Conservation (phyloP, 2,329 filamentous ascomycete species). For the Arachnomyces sp. region DNA sequence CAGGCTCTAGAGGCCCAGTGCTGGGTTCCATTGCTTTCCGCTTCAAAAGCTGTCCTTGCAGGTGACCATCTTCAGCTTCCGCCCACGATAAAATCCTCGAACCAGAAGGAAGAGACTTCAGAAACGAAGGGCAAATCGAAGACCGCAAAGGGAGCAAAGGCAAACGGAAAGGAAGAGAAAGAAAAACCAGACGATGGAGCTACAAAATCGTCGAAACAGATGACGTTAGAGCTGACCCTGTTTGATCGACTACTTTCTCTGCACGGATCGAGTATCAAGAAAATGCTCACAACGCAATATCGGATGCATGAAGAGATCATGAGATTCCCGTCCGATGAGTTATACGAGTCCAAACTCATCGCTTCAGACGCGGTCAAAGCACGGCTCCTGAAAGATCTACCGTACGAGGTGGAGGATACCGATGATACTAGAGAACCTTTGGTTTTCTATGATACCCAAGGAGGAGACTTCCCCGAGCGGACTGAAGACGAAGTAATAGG, state of each 20-base stretch:
- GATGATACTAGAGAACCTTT: slow-evolving; percentile 84
- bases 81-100: slow-evolving; percentile 80
- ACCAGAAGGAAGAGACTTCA: slow-evolving; percentile 24
- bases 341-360: slow-evolving; percentile 74
- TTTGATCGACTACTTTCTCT: slow-evolving; percentile 81
- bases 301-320: slow-evolving; percentile 97
- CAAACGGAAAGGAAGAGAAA: slow-evolving; percentile 27
- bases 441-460: slow-evolving; percentile 93
- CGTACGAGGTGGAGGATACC: slow-evolving; percentile 66
- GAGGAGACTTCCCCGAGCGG: slow-evolving; percentile 80
- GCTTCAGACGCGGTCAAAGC: slow-evolving; percentile 71
- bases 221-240: slow-evolving; percentile 75
- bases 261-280: slow-evolving; percentile 76
- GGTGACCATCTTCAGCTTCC: slow-evolving; percentile 92
- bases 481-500: slow-evolving; percentile 61
- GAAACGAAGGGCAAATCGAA: slow-evolving; percentile 41
- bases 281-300: slow-evolving; percentile 94
- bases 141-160: slow-evolving; percentile 24
- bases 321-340: slow-evolving; percentile 79
- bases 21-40: slow-evolving; percentile 80
- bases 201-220: slow-evolving; percentile 35
- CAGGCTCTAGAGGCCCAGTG: slow-evolving; percentile 95
- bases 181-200: slow-evolving; percentile 18
- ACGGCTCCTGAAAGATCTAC: slow-evolving; percentile 66
- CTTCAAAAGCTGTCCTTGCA: slow-evolving; percentile 76